Conservation (phyloP, 2,329 filamentous ascomycete genomes). For the Cercospora sp. region DNA sequence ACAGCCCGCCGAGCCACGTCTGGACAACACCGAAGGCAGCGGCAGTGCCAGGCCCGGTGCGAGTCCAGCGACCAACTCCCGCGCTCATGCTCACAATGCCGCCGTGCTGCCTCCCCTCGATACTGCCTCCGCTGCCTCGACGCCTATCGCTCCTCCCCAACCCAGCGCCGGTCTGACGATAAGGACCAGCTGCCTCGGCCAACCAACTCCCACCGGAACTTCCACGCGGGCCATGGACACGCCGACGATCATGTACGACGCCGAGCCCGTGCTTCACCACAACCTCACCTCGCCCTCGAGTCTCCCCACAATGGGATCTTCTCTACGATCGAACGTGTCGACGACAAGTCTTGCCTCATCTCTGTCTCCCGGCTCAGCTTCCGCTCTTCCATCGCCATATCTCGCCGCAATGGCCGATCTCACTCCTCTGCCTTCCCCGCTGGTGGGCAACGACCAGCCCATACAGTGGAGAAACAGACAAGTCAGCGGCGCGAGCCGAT, state of each 20-base stretch:
- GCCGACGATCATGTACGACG: slow-evolving; percentile 25
- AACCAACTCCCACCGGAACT: slow-evolving; percentile 13
- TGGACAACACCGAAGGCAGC: neutral
- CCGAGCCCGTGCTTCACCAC: slow-evolving; percentile 31
- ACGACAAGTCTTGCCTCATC: slow-evolving; percentile 48
- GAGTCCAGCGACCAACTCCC: slow-evolving; percentile 5
- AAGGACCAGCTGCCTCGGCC: slow-evolving; percentile 24
- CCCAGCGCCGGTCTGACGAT: slow-evolving; percentile 29
- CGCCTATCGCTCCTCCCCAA: slow-evolving; percentile 19
- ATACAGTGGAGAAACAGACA: slow-evolving; percentile 46
- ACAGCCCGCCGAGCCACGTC: neutral
- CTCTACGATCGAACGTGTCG: slow-evolving; percentile 45
- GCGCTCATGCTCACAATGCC: slow-evolving; percentile 19
- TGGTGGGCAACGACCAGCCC: slow-evolving; percentile 44
- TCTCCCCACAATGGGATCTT: slow-evolving; percentile 31
- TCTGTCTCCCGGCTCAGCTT: slow-evolving; percentile 48
- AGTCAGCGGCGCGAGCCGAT: slow-evolving; percentile 34
- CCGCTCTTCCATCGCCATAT: slow-evolving; percentile 50
- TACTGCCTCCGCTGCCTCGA: slow-evolving; percentile 16
- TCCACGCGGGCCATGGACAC: slow-evolving; percentile 20
- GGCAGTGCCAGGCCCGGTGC: neutral
- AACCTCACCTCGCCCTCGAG: slow-evolving; percentile 43
- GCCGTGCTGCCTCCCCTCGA: slow-evolving; percentile 22
- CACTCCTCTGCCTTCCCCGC: slow-evolving; percentile 55
- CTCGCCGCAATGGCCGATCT: slow-evolving; percentile 52